phyloP scores from a whole-genome alignment of 176 grass and related monocot genomes.

The Oryza rufipogon region DNA sequence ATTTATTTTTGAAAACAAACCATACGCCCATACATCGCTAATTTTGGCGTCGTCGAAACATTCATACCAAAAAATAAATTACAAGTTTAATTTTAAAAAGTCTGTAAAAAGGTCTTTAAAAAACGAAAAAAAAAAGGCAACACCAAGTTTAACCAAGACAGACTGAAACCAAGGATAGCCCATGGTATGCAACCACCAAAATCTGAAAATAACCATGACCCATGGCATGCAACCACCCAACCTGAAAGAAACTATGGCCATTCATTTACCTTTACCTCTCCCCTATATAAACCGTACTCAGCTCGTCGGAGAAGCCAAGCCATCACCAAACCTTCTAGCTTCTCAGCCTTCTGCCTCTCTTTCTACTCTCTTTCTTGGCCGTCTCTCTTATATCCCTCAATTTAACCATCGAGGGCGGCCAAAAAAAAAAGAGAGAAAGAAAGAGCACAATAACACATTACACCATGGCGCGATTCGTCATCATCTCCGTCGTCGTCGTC shows the following conservation, averaged over 20 bases:
- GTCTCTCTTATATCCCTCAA: background rate
- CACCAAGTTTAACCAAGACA: background rate
- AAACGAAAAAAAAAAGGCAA: background rate
- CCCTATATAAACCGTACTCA: constrained; percentile 30
- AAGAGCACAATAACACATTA: background rate
- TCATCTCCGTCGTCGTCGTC: background rate
- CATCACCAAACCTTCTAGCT: background rate
- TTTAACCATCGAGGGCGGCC: constrained; percentile 28
- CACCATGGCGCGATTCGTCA: constrained; percentile 42
- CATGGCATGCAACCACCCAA: constrained; percentile 10
- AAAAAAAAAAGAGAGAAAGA: background rate
- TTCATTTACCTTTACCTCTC: background rate
- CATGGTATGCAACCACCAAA: too few species aligned
- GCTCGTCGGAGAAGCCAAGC: background rate
- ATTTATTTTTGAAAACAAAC: too few species aligned
- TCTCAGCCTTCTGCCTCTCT: background rate
- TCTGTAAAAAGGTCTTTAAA: too few species aligned
- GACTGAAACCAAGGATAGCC: constrained; percentile 21
- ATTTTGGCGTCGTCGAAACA: too few species aligned
- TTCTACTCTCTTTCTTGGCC: constrained; percentile 10
- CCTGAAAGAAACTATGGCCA: constrained; percentile 17
- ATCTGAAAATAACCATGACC: background rate
- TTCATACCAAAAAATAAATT: too few species aligned
- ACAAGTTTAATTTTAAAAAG: background rate
- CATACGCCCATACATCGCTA: too few species aligned